These are phyloP conservation scores for Microsporum audouinii DNA, from an alignment of 2,329 filamentous ascomycete genomes.

Conservation along the genomic window DNA sequence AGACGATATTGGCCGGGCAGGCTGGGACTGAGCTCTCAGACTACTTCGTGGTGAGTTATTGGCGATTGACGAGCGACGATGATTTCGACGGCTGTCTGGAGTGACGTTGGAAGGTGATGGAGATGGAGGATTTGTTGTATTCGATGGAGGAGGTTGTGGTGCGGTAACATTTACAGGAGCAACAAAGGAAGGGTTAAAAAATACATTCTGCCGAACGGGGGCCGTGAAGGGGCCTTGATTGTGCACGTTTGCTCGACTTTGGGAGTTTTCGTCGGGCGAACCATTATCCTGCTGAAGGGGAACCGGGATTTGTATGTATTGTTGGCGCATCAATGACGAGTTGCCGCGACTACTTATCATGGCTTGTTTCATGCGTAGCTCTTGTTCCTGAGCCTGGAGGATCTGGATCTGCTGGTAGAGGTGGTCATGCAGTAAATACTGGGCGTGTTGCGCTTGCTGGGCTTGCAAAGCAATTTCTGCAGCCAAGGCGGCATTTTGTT, in stretches of 20 bases:
- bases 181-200: conserved; percentile 28
- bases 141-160: conserved; percentile 22
- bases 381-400: conserved; percentile 40
- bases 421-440: conserved; percentile 39
- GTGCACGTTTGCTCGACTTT: conserved; percentile 28
- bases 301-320: conserved; percentile 30
- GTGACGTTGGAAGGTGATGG: conserved; percentile 30
- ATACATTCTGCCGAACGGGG: conserved; percentile 23
- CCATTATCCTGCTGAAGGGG: conserved; percentile 27
- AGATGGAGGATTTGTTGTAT: conserved; percentile 37
- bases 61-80: conserved; percentile 35
- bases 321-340: conserved; percentile 32
- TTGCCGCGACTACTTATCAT: conserved; percentile 30
- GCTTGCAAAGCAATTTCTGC: conserved; percentile 15
- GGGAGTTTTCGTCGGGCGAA: conserved; percentile 26
- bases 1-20: conserved; percentile 32
- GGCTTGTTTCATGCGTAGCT: conserved; percentile 38
- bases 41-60: conserved; percentile 33
- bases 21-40: conserved; percentile 40
- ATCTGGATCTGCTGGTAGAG: conserved; percentile 41
- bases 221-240: conserved; percentile 26
- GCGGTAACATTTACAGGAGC: conserved; percentile 25
- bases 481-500: conserved; percentile 31
- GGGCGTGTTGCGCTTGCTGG: conserved; percentile 35
- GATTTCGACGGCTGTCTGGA: conserved; percentile 36